Conservation (phyloP, 257 asterid genomes). For the Pogostemon cablin region DNA sequence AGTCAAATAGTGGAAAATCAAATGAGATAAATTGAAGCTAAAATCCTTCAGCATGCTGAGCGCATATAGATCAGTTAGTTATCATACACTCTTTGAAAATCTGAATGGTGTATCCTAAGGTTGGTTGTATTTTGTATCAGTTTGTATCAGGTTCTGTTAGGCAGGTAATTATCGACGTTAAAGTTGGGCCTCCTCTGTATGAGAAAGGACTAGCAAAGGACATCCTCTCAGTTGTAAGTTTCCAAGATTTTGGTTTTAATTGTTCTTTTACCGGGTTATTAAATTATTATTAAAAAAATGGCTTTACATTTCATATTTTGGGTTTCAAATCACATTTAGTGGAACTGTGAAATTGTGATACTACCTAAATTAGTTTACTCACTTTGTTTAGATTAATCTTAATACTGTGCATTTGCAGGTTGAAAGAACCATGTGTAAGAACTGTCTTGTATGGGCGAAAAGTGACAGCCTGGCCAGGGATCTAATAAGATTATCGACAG, state of each 20-base stretch:
- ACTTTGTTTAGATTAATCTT: slow-evolving; percentile 16
- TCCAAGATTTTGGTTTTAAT: slow-evolving; percentile 20
- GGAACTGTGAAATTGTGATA: slow-evolving; percentile 10
- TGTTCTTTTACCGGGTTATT: slow-evolving; percentile 24
- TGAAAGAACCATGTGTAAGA: slow-evolving; percentile 61
- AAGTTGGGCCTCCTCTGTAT: slow-evolving; percentile 84
- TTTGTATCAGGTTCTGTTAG: slow-evolving; percentile 74
- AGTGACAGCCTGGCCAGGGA: slow-evolving; percentile 90
- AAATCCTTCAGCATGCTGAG: slow-evolving; percentile 24
- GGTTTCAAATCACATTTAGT: slow-evolving; percentile 18
- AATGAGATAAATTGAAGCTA: slow-evolving; percentile 24
- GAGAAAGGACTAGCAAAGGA: slow-evolving; percentile 83
- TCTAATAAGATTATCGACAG: slow-evolving; percentile 55
- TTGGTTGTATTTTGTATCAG: slow-evolving; percentile 48
- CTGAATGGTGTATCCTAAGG: slow-evolving; percentile 30
- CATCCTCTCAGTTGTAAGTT: slow-evolving; percentile 73
- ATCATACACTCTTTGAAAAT: slow-evolving; percentile 22
- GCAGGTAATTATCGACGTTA: slow-evolving; percentile 85
- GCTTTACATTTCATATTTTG: slow-evolving; percentile 13
- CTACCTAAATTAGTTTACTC: slow-evolving; percentile 4
- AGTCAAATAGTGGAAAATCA: background rate
- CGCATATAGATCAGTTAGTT: slow-evolving; percentile 17
- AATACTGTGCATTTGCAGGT: slow-evolving; percentile 54
- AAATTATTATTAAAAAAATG: background rate
- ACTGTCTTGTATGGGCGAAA: slow-evolving; percentile 94